Base-by-base conservation (phyloP, 2,329 filamentous ascomycete genomes). In the Colletotrichum sp. region DNA sequence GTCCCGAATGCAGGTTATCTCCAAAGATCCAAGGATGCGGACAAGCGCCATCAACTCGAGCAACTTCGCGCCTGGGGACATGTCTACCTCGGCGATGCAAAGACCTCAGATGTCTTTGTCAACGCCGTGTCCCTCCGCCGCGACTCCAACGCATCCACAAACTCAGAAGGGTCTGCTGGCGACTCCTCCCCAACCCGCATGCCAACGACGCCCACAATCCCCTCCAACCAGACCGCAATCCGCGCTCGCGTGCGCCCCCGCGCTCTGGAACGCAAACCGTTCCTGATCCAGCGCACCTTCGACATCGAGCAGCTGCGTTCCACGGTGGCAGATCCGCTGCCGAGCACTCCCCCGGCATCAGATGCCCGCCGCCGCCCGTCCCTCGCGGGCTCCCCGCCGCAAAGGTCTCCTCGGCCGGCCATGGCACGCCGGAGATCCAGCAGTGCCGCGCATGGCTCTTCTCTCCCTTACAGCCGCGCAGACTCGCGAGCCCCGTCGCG, bases 251-350 rank as follows among this genome's bases (percentile, higher is more conserved):
- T 91, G 10, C 78, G 84, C 7, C 88, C 89, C 18, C 82, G 82
- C 43, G 79, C 81, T 21, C 80, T 83, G 6, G 84, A 86, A 3
- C 83, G 85, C 21, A 85, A 86, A 64, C 84, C 89, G 2, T 87
- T 91, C 77, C 78, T 88, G 1, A 83, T 92, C 21, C 85, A 87
- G 77, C 86, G 89, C 34, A 86, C 85, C 21, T 90, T 92, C 75
- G 85, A 91, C 75, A 81, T 91, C 16, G 83, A 87, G 30, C 83
- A 87, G 75, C 81, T 92, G 12, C 84, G 87, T 61, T 83, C 86
- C 10, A 88, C 87, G 1, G 82, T 90, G n/a, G 86, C 86, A 3
- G 82, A 85, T 5, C 81, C 82, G 10, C 74, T 79, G 9, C 78
- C 79, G 30, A 76, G 36, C 39, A 61, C n/a, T 21, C 43, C 72